Evolutionary conservation across 352 stramenopile genomes (phyloP), one percentile per base, ranked within the genome.

Genomic region (Bremia lactucae): DNA sequence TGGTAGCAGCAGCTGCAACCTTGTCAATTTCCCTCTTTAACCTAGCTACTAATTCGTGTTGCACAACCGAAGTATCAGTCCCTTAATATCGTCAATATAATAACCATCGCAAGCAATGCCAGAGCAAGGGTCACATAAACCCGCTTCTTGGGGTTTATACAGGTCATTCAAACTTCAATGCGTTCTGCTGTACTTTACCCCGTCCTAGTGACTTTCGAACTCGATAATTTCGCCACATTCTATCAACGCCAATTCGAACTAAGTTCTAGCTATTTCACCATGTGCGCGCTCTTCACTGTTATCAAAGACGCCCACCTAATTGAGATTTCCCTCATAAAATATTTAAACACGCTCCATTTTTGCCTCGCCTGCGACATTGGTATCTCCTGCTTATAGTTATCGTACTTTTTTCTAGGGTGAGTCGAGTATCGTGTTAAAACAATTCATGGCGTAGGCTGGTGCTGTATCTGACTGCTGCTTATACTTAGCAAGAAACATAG

Each of bases 291-390:
- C n/a, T 11, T 3, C n/a, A 23, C 9, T 33, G 10, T 11, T 0
- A 18, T 4, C 20, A 34, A 15, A 15, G 6, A 18, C 35, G 0
- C 36, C 7, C 34, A 85, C 72, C 72, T 87, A 77, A 71, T 89
- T 82, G n/a, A 99, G 96, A 59, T 98, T 99, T 31, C 98, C 84
- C 16, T 99, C 92, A 90, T 98, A 98, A 36, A 98, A 80, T 55
- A 90, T 94, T 57, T 98, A 98, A 31, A 99, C 87, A 39, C 96
- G 83, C 52, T 98, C 95, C 72, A 98, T 96, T 72, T 96, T 55
- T 87, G 83, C 31, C 96, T 89, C 37, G 81, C 68, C 41, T 87
- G 74, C 0, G 68, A 63, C 35, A 88, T 67, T 9, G 72, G 71
- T n/a, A 72, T 87, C n/a, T 89, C 71, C 2, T 87, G 37, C 46